phyloP scores from a whole-genome alignment of 257 asterid genomes.

The Eustoma russellianum region DNA sequence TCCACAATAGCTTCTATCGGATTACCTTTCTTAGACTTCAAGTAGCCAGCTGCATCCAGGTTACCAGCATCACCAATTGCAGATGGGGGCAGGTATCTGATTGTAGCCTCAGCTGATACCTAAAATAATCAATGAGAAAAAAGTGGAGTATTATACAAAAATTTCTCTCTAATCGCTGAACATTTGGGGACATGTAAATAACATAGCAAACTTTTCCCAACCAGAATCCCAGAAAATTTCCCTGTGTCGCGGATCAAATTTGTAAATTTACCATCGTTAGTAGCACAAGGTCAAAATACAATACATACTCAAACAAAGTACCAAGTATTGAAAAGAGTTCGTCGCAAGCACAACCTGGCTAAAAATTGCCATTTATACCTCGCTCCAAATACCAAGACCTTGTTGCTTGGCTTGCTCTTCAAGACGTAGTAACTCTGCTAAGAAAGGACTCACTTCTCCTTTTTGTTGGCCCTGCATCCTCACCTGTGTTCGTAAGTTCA shows the following conservation, averaged over 20 bases:
- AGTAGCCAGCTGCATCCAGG: constrained; percentile 71
- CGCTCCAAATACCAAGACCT: constrained; percentile 93
- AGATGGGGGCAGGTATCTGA: constrained; percentile 83
- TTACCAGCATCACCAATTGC: constrained; percentile 65
- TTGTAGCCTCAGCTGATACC: constrained; percentile 75
- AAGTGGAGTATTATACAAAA: too few relatives aligned
- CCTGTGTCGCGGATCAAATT: too few relatives aligned
- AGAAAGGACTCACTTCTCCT: constrained; percentile 82
- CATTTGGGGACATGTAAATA: too few relatives aligned
- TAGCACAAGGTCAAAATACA: too few relatives aligned
- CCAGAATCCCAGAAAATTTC: too few relatives aligned
- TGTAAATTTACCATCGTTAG: too few relatives aligned
- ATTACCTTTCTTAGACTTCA: constrained; percentile 66
- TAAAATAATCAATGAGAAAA: constrained; percentile 21
- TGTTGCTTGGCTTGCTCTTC: constrained; percentile 88
- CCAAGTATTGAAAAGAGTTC: too few relatives aligned
- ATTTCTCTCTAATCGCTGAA: too few relatives aligned
- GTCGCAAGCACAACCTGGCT: too few relatives aligned
- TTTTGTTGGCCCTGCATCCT: constrained; percentile 87
- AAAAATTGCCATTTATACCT: constrained; percentile 33
- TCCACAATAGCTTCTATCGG: constrained; percentile 92
- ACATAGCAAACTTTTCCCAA: too few relatives aligned
- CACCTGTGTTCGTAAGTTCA: constrained; percentile 34
- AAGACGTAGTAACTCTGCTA: constrained; percentile 54
- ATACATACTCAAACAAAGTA: too few relatives aligned